Base-by-base conservation (phyloP, 306 rosid genomes). In the Cyamopsis tetragonoloba region DNA sequence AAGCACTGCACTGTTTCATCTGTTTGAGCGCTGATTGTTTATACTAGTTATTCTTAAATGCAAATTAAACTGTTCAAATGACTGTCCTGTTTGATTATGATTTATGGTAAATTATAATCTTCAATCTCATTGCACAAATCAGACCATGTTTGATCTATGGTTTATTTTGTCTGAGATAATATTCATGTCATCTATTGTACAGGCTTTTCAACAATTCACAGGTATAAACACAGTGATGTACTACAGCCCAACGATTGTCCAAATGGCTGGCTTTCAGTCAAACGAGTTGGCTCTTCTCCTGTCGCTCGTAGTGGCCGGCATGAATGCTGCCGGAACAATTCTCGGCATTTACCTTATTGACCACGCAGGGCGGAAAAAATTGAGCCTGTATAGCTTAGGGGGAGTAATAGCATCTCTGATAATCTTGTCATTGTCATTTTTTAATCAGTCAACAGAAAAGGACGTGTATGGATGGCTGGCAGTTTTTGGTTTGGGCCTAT, bases 161-260 rank as follows among this genome's bases (percentile, higher is more conserved):
- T 35, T 41, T 43, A 23, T 13, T 27, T 31, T 35, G 23, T 2
- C 15, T 17, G 44, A 30, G 58, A 69, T 26, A 46, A 39, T 41
- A 14, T 34, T 24, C 26, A 6, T 13, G 50, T 20, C 26, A 24
- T 47, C 44, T 34, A 26, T 13, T 75, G 14, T 75, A 14, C 85
- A 92, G 98, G 98, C 96, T 24, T 92, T 92, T 66, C 98, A 92
- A 82, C 96, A 92, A 77, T 92, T 92, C 61, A 85, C 92, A 37
- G 98, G 98, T 31, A 92, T 92, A 76, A 92, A 92, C 84, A 92
- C 98, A 7, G 97, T 91, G 49, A 91, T 91, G 97, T 91, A 91
- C 85, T 91, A 91, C 83, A 91, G 97, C 79, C 96, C 98, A 75
- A 92, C 92, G 5, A 92, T 92, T 47, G 98, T 92, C 61, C 95